A percentile compares a stretch with the other conserved stretches of the same genome.
phyloP scores from a whole-genome alignment of 306 rosid species.

The Mimosa bimucronata region DNA sequence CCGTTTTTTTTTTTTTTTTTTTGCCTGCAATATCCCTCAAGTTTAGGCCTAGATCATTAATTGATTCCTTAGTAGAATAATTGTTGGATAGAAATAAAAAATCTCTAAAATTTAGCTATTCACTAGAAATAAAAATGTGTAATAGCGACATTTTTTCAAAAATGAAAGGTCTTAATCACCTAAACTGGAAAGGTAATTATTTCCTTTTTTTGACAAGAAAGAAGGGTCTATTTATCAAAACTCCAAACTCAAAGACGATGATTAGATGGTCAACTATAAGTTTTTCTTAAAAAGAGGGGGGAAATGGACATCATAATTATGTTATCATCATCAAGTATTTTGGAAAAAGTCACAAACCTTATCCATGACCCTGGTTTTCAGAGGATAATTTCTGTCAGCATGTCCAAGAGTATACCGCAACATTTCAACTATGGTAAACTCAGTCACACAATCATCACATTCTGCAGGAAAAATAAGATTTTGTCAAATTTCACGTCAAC shows the following conservation, averaged over 20 bases:
- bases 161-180: neutral
- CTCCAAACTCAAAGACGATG: neutral
- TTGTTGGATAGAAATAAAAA: neutral
- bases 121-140: neutral
- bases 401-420: slow-evolving; percentile 72
- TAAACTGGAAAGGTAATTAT: neutral
- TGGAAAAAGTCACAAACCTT: slow-evolving; percentile 51
- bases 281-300: neutral
- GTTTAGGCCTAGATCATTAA: neutral
- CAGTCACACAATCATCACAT: slow-evolving; percentile 54
- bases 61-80: neutral
- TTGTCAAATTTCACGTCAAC: slow-evolving; percentile 1
- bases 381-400: slow-evolving; percentile 75
- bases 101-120: neutral
- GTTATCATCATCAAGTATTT: slow-evolving; percentile 15
- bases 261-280: neutral
- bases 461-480: slow-evolving; percentile 51
- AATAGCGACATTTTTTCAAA: neutral
- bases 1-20: no score
- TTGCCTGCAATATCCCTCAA: no score
- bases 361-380: slow-evolving; percentile 37
- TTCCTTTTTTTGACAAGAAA: neutral
- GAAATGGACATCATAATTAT: slow-evolving; percentile 1
- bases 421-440: slow-evolving; percentile 62
- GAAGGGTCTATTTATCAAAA: neutral